These are phyloP conservation scores for barley (Hordeum vulgare) DNA, from an alignment of 176 grass and related monocot species.

Conservation along the genomic window DNA sequence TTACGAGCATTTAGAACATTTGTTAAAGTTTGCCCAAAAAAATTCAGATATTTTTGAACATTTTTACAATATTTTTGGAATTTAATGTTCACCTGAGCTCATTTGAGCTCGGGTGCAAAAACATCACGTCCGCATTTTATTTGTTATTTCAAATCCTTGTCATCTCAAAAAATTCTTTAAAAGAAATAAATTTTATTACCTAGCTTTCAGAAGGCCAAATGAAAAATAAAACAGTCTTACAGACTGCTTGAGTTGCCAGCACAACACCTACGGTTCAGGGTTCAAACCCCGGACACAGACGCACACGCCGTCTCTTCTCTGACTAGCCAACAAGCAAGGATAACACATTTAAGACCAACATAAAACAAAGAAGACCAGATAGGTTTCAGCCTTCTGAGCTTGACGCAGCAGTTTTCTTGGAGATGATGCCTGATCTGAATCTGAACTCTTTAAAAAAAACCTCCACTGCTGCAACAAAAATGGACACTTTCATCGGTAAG, in stretches of 20 bases:
- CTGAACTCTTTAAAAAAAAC: neutral
- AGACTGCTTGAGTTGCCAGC: neutral
- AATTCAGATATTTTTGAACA: no score
- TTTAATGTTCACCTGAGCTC: no score
- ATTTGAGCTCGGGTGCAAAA: no score
- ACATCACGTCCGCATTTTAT: neutral
- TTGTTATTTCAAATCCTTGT: neutral
- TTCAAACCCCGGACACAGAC: no score
- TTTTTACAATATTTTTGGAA: no score
- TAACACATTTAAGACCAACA: neutral
- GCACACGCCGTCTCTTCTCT: neutral
- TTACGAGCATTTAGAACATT: no score
- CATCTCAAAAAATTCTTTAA: neutral
- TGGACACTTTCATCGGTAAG: neutral
- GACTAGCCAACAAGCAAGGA: neutral
- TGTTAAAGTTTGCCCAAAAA: no score
- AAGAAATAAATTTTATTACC: no score
- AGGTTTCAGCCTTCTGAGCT: neutral
- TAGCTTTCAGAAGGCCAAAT: no score
- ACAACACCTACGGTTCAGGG: neutral
- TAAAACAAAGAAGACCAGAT: neutral
- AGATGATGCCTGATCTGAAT: neutral
- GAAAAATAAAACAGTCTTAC: neutral
- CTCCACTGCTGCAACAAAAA: neutral
- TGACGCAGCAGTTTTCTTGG: neutral